phyloP scores from a whole-genome alignment of 2,329 filamentous ascomycete species.

The Fusarium sp. region DNA sequence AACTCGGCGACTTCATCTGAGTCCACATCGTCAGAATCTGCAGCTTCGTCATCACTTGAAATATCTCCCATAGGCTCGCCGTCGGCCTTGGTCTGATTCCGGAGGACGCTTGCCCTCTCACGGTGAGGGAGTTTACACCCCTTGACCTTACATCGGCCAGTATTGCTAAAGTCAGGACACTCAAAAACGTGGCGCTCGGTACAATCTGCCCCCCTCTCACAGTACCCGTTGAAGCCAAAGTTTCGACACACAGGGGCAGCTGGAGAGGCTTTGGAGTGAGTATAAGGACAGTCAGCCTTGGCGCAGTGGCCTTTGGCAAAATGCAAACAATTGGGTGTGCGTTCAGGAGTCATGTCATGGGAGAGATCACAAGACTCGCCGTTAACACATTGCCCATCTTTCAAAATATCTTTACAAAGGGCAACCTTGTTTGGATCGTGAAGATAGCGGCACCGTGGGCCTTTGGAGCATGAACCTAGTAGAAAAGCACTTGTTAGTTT shows the following conservation, averaged over 20 bases:
- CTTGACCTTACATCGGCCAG: constrained; percentile 83
- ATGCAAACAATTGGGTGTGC: constrained; percentile 90
- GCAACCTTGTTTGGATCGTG: constrained; percentile 92
- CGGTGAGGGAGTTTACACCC: constrained; percentile 90
- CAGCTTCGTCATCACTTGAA: constrained; percentile 82
- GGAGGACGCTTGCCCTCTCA: constrained; percentile 85
- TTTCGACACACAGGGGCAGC: constrained; percentile 84
- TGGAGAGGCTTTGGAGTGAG: constrained; percentile 84
- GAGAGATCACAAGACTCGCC: constrained; percentile 91
- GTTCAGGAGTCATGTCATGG: constrained; percentile 86
- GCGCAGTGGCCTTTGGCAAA: constrained; percentile 92
- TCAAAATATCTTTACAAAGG: constrained; percentile 89
- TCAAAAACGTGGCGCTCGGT: constrained; percentile 89
- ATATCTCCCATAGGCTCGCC: constrained; percentile 76
- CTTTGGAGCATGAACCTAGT: constrained; percentile 87
- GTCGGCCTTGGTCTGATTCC: constrained; percentile 74
- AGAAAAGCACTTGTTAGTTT: constrained; percentile 60
- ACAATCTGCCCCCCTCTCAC: constrained; percentile 84
- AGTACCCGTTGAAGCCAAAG: constrained; percentile 92
- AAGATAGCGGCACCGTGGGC: constrained; percentile 82
- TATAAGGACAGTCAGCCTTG: constrained; percentile 88
- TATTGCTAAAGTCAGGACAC: constrained; percentile 96
- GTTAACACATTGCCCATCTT: constrained; percentile 82
- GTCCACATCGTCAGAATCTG: constrained; percentile 84
- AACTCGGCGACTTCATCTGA: constrained; percentile 82